Evolutionary conservation across 2,329 filamentous ascomycete species (phyloP).

Genomic region (Colletotrichum tropicale): DNA sequence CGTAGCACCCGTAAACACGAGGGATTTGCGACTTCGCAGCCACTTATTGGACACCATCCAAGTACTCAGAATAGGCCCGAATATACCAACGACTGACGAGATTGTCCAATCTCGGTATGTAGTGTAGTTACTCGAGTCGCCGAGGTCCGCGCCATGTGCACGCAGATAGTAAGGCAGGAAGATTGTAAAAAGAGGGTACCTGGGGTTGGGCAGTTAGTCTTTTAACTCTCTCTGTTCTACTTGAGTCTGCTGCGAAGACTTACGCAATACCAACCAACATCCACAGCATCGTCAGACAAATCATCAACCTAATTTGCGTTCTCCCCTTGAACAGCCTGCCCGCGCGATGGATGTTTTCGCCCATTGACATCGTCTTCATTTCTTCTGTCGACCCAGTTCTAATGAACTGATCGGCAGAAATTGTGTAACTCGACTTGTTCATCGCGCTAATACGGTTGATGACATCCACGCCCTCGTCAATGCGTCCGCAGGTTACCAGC

Average conservation of each 20-base stretch:
- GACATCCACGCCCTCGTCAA: not conserved
- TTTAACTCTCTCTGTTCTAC: too few species aligned
- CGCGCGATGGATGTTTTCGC: not conserved
- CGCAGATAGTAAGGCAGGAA: not conserved
- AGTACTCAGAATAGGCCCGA: not conserved
- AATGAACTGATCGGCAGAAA: not conserved
- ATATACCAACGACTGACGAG: not conserved
- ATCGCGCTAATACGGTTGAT: not conserved
- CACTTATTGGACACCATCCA: not conserved
- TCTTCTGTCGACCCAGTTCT: not conserved
- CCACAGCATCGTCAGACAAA: not conserved
- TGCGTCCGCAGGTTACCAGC: not conserved
- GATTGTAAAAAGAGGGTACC: not conserved
- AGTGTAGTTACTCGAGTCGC: not conserved
- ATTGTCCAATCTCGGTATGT: not conserved
- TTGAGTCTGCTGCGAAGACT: too few species aligned
- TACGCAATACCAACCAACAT: not conserved
- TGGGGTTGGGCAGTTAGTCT: not conserved
- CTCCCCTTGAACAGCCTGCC: not conserved
- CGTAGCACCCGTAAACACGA: not conserved
- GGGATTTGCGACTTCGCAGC: not conserved
- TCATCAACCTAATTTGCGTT: not conserved
- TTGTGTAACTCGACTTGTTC: not conserved
- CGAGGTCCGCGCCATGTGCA: not conserved
- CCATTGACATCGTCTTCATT: not conserved